phyloP scores from a whole-genome alignment of 768 basidiomycete genomes.

The Termitomyces sp. region DNA sequence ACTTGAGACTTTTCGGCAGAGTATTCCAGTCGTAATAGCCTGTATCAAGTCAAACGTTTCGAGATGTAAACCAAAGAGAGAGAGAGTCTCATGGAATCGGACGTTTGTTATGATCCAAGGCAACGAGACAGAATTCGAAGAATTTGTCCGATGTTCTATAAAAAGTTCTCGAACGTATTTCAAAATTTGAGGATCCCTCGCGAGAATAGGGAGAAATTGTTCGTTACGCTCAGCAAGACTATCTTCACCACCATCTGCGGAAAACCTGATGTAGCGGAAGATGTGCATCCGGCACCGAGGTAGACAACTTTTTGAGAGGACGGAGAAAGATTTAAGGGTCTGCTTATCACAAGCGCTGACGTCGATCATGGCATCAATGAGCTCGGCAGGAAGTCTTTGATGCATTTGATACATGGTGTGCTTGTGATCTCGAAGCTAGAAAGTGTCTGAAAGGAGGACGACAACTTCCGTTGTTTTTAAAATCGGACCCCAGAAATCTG shows the following conservation, averaged over 20 bases:
- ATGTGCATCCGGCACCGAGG: not conserved
- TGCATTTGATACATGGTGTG: not conserved
- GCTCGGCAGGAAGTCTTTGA: conserved; percentile 2
- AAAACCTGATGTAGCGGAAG: conserved; percentile 1
- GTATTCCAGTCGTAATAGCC: not conserved
- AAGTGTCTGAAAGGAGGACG: not conserved
- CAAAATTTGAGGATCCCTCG: not conserved
- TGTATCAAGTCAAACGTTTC: not conserved
- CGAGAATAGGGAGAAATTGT: not conserved
- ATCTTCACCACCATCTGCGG: not conserved
- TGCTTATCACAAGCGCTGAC: not conserved
- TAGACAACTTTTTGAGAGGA: not conserved
- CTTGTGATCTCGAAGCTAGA: not conserved
- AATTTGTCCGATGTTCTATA: not conserved
- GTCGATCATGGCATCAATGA: conserved; percentile 8
- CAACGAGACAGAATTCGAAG: not conserved
- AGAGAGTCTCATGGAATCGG: conserved; percentile 1
- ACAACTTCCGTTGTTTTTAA: not conserved
- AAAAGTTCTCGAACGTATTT: not conserved
- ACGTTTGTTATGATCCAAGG: conserved; percentile 5
- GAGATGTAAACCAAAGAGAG: not conserved
- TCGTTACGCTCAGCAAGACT: not conserved
- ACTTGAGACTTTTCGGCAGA: conserved; percentile 1
- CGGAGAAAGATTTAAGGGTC: not conserved
- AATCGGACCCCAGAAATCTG: not conserved